Evolutionary conservation across 2,329 filamentous ascomycete species (phyloP), one percentile per base, ranked within the genome.

Genomic region (Exophiala viscosa): DNA sequence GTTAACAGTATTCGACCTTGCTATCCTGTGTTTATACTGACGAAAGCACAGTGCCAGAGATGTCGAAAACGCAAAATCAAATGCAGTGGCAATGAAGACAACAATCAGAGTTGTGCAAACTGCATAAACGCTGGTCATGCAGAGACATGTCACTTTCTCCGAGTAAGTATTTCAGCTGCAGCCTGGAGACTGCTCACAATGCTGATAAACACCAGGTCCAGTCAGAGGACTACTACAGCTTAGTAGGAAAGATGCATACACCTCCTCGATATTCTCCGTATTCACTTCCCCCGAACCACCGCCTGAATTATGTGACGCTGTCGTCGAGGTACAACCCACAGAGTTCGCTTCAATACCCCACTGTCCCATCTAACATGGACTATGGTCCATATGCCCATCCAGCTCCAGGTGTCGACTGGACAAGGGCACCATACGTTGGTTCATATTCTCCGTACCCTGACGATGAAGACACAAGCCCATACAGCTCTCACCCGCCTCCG

Each of bases 51-150:
- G 92, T 97, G 92, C 69, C 83, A 84, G 33, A 84, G 92, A 61
- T 97, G 92, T 71, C 84, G 92, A 55, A 91, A 92, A 73, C 83
- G 92, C 54, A 97, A 97, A 76, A 97, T 97, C 64, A 86, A 89
- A 62, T 97, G 92, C 73, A 95, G 88, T 65, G 92, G 92, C 39
- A 90, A 96, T 66, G 77, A 80, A 32, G 87, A 87, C 31, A 82
- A 86, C 64, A 87, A 86, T n/a, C 73, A 76, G 35, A 84, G 85
- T n/a, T 97, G 92, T 70, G 76, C 80, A 9, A 95, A 91, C 69
- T 97, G 92, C 75, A 86, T 83, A 64, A 83, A 77, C 56, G 86
- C 91, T 47, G 86, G 87, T 10, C 74, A 73, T 46, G 67, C 61
- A 2, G 65, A 78, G 5, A 41, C 48, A 14, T 96, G 92, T 67